phyloP scores from a whole-genome alignment of 768 basidiomycete genomes.

The Suillus spraguei region DNA sequence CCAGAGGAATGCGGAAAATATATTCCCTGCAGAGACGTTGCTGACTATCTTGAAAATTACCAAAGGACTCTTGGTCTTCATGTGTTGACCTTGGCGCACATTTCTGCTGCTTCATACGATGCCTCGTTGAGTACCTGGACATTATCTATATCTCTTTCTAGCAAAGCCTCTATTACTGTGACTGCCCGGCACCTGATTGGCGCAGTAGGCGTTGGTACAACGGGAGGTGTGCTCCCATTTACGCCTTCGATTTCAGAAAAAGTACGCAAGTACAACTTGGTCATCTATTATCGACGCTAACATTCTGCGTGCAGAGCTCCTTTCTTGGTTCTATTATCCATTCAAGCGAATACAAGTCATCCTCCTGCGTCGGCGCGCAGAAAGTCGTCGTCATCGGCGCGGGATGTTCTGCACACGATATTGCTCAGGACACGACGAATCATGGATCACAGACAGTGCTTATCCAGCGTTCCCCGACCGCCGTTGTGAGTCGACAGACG shows the following conservation, averaged over 20 bases:
- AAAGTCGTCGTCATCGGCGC: slow-evolving; percentile 14
- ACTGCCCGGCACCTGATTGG: slow-evolving; percentile 5
- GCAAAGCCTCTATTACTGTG: not conserved
- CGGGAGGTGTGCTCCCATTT: slow-evolving; percentile 3
- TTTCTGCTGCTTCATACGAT: slow-evolving; percentile 6
- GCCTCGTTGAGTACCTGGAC: slow-evolving; percentile 3
- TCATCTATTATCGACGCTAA: not conserved
- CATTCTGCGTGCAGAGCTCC: not conserved
- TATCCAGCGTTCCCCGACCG: slow-evolving; percentile 16
- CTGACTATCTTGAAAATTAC: slow-evolving; percentile 16
- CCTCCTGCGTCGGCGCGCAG: not conserved
- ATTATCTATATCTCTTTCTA: not conserved
- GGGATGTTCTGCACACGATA: slow-evolving; percentile 18
- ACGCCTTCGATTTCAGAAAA: slow-evolving; percentile 3
- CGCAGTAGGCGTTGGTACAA: slow-evolving; percentile 7
- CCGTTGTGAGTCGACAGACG: slow-evolving; percentile 11
- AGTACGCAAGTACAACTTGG: not conserved
- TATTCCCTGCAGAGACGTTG: slow-evolving; percentile 11
- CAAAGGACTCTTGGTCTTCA: slow-evolving; percentile 13
- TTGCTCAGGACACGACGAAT: slow-evolving; percentile 15
- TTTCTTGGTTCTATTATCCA: slow-evolving; percentile 8
- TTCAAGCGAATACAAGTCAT: slow-evolving; percentile 8
- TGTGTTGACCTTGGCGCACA: slow-evolving; percentile 2
- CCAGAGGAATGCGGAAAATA: slow-evolving; percentile 4
- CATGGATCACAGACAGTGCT: slow-evolving; percentile 8